These are phyloP conservation scores for Mycena metata DNA, from an alignment of 768 basidiomycete species.

Conservation along the genomic window DNA sequence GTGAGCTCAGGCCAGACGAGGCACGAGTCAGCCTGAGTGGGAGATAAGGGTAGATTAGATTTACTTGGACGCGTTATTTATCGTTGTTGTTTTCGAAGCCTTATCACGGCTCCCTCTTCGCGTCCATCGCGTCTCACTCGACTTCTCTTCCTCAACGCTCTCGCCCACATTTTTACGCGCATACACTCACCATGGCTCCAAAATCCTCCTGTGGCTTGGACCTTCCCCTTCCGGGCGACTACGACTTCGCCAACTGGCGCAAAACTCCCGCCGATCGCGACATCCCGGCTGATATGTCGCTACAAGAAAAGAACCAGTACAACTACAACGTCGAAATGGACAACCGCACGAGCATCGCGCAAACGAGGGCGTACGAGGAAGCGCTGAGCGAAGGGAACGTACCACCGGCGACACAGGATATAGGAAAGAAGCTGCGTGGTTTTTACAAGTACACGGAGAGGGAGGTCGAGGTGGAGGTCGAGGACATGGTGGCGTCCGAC, in stretches of 20 bases:
- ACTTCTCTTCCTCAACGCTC: no score
- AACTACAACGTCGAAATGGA: background rate
- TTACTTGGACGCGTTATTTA: no score
- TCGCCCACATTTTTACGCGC: no score
- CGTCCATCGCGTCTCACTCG: no score
- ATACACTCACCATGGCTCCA: no score
- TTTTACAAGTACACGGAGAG: conserved; percentile 1
- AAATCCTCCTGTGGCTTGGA: background rate
- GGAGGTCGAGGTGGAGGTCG: background rate
- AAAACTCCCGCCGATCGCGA: background rate
- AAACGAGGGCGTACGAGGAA: background rate
- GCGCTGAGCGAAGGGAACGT: background rate
- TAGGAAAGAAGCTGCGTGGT: background rate
- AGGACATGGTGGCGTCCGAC: background rate
- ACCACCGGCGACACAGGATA: background rate
- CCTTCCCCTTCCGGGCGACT: background rate
- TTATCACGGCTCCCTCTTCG: no score
- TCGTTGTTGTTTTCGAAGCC: no score
- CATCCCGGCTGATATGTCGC: background rate
- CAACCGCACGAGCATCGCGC: background rate
- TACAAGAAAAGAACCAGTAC: conserved; percentile 4
- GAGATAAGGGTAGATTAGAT: no score
- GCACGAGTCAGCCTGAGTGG: no score
- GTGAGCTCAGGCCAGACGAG: no score
- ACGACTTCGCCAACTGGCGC: background rate